These are phyloP conservation scores for Fusarium cyanostomum DNA, from an alignment of 2,329 filamentous ascomycete genomes.

Conservation along the genomic window DNA sequence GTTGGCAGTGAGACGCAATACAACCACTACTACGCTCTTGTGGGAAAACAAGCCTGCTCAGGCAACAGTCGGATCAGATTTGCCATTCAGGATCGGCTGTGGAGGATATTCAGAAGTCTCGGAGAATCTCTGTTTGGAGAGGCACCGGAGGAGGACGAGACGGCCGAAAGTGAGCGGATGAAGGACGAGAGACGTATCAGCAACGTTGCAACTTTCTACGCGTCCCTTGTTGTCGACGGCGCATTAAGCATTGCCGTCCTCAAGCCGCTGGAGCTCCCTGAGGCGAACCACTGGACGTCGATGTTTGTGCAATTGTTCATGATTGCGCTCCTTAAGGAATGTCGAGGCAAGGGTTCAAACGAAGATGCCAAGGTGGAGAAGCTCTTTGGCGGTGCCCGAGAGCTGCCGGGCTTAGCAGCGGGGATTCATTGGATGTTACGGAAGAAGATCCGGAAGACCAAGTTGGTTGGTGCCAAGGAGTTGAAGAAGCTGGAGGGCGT, in stretches of 20 bases:
- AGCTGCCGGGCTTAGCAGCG: constrained; percentile 73
- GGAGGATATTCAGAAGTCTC: constrained; percentile 84
- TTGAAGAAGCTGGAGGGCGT: constrained; percentile 54
- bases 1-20: constrained; percentile 83
- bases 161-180: constrained; percentile 57
- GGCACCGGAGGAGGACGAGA: constrained; percentile 65
- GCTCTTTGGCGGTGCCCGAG: constrained; percentile 71
- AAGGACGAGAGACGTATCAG: constrained; percentile 61
- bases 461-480: constrained; percentile 61
- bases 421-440: constrained; percentile 83
- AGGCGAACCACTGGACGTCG: constrained; percentile 78
- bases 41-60: constrained; percentile 78
- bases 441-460: constrained; percentile 75
- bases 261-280: constrained; percentile 80
- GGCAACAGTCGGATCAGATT: constrained; percentile 78
- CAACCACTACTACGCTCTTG: constrained; percentile 92
- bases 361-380: constrained; percentile 69
- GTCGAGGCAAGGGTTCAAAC: constrained; percentile 55
- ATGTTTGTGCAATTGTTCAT: constrained; percentile 84
- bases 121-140: constrained; percentile 81
- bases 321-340: constrained; percentile 76
- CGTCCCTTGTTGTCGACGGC: constrained; percentile 58
- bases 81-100: constrained; percentile 87
- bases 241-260: constrained; percentile 60
- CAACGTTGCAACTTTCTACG: constrained; percentile 65